Evolutionary conservation across 2,329 filamentous ascomycete species (phyloP).

Genomic region (Phyllosticta capitalensis): DNA sequence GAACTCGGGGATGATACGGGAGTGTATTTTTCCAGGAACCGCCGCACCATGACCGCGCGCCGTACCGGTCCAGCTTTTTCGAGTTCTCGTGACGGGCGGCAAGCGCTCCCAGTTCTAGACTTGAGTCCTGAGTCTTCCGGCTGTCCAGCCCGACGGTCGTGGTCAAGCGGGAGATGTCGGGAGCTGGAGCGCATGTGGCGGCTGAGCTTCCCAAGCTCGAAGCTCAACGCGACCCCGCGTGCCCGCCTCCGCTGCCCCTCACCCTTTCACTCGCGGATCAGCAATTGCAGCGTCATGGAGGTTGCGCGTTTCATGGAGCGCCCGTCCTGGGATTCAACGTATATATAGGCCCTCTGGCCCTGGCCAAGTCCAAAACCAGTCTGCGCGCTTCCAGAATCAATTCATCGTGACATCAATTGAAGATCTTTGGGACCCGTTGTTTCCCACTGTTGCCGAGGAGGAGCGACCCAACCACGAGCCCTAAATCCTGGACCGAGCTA

Average conservation of each 20-base stretch:
- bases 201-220: not conserved
- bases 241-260: not conserved
- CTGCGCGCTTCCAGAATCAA: not conserved
- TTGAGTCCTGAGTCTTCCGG: not conserved
- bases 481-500: constrained; percentile 6
- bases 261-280: not conserved
- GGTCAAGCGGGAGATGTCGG: not conserved
- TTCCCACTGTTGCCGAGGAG: constrained; percentile 2
- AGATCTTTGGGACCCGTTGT: constrained; percentile 8
- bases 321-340: not conserved
- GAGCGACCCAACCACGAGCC: constrained; percentile 9
- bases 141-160: not conserved
- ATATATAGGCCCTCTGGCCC: not conserved
- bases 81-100: not conserved
- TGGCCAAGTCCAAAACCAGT: not conserved
- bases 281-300: not conserved
- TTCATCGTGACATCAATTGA: constrained; percentile 9
- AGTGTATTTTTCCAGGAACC: not conserved
- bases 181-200: not conserved
- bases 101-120: not conserved
- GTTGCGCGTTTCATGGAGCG: not conserved
- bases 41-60: too few species aligned
- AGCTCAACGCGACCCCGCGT: not conserved
- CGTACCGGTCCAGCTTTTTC: not conserved
- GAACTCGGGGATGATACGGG: not conserved